Evolutionary conservation across 768 basidiomycete species (phyloP).

Genomic region (Plicaturopsis crispa): DNA sequence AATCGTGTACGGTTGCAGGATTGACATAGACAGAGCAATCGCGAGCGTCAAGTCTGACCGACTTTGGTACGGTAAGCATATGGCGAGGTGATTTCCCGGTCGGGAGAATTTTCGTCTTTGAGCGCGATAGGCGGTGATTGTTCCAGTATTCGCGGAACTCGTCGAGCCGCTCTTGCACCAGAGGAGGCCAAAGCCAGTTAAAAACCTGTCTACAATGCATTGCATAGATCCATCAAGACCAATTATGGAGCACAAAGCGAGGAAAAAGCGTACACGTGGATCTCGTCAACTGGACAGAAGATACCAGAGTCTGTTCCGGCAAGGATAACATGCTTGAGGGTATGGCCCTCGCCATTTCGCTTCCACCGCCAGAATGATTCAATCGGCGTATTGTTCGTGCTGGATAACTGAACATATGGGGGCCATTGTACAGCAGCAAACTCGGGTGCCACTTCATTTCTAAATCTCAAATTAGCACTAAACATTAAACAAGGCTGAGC

Average conservation of each 20-base stretch:
- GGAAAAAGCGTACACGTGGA: conserved; percentile 12
- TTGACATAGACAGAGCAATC: too few relatives aligned
- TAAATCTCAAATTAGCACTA: conserved; percentile 3
- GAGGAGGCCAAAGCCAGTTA: conserved; percentile 18
- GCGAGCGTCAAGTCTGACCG: background rate
- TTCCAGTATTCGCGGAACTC: conserved; percentile 17
- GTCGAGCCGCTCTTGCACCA: conserved; percentile 13
- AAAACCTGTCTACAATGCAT: conserved; percentile 11
- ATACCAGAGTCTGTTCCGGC: conserved; percentile 7
- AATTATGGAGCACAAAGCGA: background rate
- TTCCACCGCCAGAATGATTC: conserved; percentile 18
- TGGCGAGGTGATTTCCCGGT: conserved; percentile 16
- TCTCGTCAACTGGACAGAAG: conserved; percentile 12
- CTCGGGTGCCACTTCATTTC: conserved; percentile 13
- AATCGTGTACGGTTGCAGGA: conserved; percentile 3
- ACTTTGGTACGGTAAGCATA: conserved; percentile 9
- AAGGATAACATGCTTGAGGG: conserved; percentile 12
- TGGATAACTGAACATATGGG: conserved; percentile 12
- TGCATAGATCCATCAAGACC: background rate
- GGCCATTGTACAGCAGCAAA: conserved; percentile 8
- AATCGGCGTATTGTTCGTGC: conserved; percentile 16
- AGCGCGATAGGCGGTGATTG: conserved; percentile 12
- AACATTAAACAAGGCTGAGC: conserved; percentile 4
- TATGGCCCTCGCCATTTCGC: conserved; percentile 10
- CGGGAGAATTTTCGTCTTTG: conserved; percentile 16